Evolutionary conservation across 2,329 filamentous ascomycete genomes (phyloP), one percentile per base, ranked within the genome.

Genomic region (Meredithiella fracta): DNA sequence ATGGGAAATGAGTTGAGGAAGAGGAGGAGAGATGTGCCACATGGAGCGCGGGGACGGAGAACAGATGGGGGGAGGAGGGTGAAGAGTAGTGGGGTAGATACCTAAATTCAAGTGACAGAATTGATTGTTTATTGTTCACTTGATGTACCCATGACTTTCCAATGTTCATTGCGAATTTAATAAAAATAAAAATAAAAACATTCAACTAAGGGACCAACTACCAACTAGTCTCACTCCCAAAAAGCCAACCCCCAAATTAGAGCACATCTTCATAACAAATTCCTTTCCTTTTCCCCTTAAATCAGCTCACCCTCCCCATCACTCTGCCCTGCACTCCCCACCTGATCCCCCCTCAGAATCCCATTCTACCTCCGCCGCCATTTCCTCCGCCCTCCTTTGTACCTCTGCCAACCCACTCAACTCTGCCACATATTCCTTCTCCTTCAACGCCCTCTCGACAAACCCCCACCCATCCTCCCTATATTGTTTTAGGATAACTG

Each of bases 361-460:
- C 73, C 78, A 83, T 25, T 85, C 81, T 50, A 85, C 68, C 47
- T 79, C 67, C 0, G 62, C 70, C 1, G 69, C 68, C 65, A 74
- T 68, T 60, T 71, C 72, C 61, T 80, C 77, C 0, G 79, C 78
- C 58, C 66, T 67, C 22, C 77, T 69, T 66, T 83, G 79, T n/a
- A 89, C 80, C 65, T 88, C 85, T 0, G 82, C 81, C 47, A 89
- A 65, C 0, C 85, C 85, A 34, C 80, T 85, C 34, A 91, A 71
- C 65, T 91, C 86, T 29, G 84, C 79, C 0, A 94, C 84, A 64
- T 85, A 92, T 1, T 87, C 82, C 63, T 80, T 81, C 67, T 90
- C 83, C 59, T 80, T 78, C 14, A 92, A 68, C 0, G 86, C 86
- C 57, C 75, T 74, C 70, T 83, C 83, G 34, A 92, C 79, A 65